These are phyloP conservation scores for Knufia fluminis DNA, from an alignment of 2,329 filamentous ascomycete species.

Conservation along the genomic window DNA sequence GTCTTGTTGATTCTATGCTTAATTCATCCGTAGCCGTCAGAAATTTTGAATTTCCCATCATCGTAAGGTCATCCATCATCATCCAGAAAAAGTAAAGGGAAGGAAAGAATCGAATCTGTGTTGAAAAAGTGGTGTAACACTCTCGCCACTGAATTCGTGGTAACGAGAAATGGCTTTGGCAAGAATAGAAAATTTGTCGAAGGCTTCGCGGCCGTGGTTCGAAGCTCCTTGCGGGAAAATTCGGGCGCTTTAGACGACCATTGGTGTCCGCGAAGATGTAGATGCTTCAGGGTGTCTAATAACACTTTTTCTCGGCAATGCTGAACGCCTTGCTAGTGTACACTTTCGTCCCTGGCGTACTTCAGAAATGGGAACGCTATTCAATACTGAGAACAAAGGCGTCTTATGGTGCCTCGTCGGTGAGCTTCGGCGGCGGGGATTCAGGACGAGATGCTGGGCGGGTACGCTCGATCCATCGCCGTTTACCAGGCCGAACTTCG, in stretches of 20 bases:
- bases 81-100: background rate
- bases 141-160: background rate
- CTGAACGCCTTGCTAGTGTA: background rate
- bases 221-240: background rate
- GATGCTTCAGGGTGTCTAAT: background rate
- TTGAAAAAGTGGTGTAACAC: background rate
- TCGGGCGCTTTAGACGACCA: background rate
- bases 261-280: background rate
- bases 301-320: background rate
- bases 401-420: conserved; percentile 4
- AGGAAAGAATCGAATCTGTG: background rate
- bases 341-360: background rate
- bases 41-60: background rate
- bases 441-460: conserved; percentile 11
- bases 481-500: conserved; percentile 79
- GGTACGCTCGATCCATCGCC: conserved; percentile 57
- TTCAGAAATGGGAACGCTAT: background rate
- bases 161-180: background rate
- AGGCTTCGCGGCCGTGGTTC: no score
- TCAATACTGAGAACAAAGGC: background rate
- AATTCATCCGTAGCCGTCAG: background rate
- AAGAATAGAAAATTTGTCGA: background rate
- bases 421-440: conserved; percentile 12
- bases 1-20: background rate
- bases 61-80: conserved; percentile 3